These are phyloP conservation scores for Furcasterigmium furcatum DNA, from an alignment of 2,329 filamentous ascomycete genomes.

Conservation along the genomic window DNA sequence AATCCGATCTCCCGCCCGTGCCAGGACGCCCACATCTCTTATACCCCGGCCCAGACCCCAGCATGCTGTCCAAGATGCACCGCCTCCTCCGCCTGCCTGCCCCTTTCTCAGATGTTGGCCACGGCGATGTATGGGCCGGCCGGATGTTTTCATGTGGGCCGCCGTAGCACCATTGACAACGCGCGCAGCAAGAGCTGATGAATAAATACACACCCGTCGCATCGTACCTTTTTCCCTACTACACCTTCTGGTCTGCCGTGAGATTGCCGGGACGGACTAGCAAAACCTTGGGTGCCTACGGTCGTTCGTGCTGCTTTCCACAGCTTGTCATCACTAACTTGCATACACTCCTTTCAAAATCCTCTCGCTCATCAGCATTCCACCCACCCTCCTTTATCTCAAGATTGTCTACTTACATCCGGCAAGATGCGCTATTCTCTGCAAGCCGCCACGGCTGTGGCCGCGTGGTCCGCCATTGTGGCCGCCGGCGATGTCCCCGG, in stretches of 20 bases:
- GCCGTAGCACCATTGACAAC: background rate
- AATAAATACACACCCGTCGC: background rate
- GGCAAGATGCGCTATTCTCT: slow-evolving; percentile 6
- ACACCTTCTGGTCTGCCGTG: background rate
- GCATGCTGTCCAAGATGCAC: background rate
- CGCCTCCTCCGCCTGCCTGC: background rate
- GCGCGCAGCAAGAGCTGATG: background rate
- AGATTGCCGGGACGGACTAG: no score
- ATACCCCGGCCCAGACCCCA: background rate
- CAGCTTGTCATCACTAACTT: no score
- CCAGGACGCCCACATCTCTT: background rate
- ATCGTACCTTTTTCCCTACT: background rate
- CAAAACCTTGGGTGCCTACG: no score
- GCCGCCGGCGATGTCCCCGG: slow-evolving; percentile 13
- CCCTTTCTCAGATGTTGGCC: background rate
- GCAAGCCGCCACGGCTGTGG: slow-evolving; percentile 19
- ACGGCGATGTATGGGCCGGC: background rate
- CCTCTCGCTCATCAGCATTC: no score
- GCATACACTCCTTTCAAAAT: no score
- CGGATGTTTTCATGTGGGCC: background rate
- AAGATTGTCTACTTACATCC: no score
- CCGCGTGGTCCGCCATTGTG: slow-evolving; percentile 19
- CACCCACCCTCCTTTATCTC: no score
- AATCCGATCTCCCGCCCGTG: no score
- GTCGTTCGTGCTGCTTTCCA: no score